Conservation (phyloP, 169 alveolate genomes). For the Plasmodium ovale region DNA sequence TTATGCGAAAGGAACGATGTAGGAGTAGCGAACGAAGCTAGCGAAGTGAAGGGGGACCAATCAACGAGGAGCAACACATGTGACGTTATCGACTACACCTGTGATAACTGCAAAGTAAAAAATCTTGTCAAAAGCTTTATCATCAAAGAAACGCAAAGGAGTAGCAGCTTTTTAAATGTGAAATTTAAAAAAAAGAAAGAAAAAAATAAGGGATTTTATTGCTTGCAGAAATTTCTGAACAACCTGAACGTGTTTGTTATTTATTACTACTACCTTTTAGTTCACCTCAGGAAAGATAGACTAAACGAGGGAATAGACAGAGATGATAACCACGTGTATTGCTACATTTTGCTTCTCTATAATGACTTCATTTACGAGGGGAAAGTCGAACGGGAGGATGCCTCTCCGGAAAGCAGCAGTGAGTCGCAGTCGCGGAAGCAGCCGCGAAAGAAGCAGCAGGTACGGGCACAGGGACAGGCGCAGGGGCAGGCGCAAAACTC, state of each 20-base stretch:
- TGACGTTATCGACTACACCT: conserved; percentile 10
- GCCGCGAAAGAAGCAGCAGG: background rate
- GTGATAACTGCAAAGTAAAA: conserved; percentile 74
- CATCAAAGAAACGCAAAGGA: conserved; percentile 40
- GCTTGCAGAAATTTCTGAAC: conserved; percentile 34
- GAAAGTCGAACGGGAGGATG: background rate
- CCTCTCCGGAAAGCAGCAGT: background rate
- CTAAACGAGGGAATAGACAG: conserved; percentile 14
- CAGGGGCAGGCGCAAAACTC: background rate
- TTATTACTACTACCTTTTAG: conserved; percentile 47
- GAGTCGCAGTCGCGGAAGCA: background rate
- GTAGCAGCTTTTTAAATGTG: conserved; percentile 39
- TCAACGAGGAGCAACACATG: background rate
- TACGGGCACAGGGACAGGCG: background rate
- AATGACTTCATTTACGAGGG: conserved; percentile 21
- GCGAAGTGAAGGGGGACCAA: background rate
- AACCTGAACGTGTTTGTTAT: conserved; percentile 35
- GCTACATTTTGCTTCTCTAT: conserved; percentile 30
- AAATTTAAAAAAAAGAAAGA: conserved; percentile 46
- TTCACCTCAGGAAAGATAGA: conserved; percentile 24
- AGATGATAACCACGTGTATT: conserved; percentile 13
- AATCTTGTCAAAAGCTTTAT: conserved; percentile 29
- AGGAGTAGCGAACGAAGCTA: background rate
- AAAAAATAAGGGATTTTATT: conserved; percentile 69
- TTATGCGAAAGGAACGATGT: background rate